phyloP scores from a whole-genome alignment of 495 filamentous ascomycete genomes.

The Aspergillus conjunctus region DNA sequence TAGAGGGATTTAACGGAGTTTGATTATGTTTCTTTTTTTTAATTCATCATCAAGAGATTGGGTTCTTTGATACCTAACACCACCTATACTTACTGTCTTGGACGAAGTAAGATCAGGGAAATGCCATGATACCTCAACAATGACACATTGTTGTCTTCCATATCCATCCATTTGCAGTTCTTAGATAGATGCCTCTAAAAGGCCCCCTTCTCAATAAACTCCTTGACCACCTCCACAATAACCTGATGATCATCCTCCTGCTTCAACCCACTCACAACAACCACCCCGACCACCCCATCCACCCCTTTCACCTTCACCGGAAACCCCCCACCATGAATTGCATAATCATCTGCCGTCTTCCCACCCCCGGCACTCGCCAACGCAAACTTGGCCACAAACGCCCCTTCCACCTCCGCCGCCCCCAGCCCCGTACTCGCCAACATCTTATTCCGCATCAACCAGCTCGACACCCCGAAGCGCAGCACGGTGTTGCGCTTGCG shows the following conservation, averaged over 20 bases:
- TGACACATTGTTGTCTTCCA: constrained; percentile 3
- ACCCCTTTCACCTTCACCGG: constrained; percentile 70
- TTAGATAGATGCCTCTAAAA: background rate
- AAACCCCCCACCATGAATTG: constrained; percentile 73
- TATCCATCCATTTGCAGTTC: background rate
- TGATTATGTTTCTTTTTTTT: constrained; percentile 32
- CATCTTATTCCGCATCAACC: constrained; percentile 66
- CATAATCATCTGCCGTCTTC: constrained; percentile 61
- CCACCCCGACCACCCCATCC: constrained; percentile 70
- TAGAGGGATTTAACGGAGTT: constrained; percentile 51
- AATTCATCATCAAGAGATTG: background rate
- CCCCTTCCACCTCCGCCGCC: constrained; percentile 52
- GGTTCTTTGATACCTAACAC: background rate
- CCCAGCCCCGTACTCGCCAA: constrained; percentile 25
- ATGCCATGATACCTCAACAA: constrained; percentile 39
- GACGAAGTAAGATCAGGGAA: constrained; percentile 14
- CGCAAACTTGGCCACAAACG: constrained; percentile 60
- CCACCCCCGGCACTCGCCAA: constrained; percentile 44
- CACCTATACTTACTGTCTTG: background rate
- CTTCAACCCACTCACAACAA: constrained; percentile 75
- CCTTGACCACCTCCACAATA: constrained; percentile 49
- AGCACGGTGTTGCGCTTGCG: constrained; percentile 70
- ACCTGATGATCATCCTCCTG: constrained; percentile 79
- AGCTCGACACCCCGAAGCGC: constrained; percentile 67
- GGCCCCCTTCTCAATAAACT: constrained; percentile 36